A percentile compares a stretch with the other conserved stretches of the same genome.
These are phyloP conservation scores for Cocos nucifera DNA, from an alignment of 176 grass and related monocot species.

Conservation along the genomic window DNA sequence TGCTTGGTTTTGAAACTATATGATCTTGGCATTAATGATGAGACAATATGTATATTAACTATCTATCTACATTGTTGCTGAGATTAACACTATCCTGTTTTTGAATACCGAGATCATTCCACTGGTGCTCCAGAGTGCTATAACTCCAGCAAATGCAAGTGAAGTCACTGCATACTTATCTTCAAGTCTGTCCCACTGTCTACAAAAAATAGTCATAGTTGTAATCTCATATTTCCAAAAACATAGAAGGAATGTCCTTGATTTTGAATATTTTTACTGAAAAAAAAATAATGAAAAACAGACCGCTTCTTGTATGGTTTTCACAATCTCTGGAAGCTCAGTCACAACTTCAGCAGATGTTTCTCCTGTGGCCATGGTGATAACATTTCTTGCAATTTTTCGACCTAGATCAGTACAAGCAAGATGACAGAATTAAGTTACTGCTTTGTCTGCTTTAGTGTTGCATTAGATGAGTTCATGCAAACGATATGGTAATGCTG, in stretches of 20 bases:
- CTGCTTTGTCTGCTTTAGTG: too few species aligned
- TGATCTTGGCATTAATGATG: too few species aligned
- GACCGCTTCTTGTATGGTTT: slow-evolving; percentile 62
- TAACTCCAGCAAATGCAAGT: slow-evolving; percentile 38
- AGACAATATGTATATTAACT: too few species aligned
- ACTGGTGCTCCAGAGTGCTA: slow-evolving; percentile 70
- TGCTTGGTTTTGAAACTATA: too few species aligned
- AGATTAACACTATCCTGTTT: neutral
- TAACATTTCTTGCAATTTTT: slow-evolving; percentile 57
- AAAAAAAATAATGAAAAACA: slow-evolving; percentile 8
- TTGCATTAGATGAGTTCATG: too few species aligned
- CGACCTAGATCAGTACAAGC: slow-evolving; percentile 33
- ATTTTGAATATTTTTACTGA: neutral
- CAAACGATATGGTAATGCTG: too few species aligned
- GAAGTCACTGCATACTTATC: slow-evolving; percentile 77
- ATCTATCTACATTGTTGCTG: neutral
- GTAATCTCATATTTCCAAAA: neutral
- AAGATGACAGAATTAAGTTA: neutral
- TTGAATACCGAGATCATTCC: slow-evolving; percentile 66
- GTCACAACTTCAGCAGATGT: slow-evolving; percentile 31
- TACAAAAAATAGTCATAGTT: neutral
- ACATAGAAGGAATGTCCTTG: too few species aligned
- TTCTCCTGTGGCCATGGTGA: slow-evolving; percentile 58
- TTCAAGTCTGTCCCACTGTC: slow-evolving; percentile 76
- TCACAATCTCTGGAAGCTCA: slow-evolving; percentile 55